Conservation (phyloP, 306 rosid genomes). For the Cyamopsis tetragonoloba region DNA sequence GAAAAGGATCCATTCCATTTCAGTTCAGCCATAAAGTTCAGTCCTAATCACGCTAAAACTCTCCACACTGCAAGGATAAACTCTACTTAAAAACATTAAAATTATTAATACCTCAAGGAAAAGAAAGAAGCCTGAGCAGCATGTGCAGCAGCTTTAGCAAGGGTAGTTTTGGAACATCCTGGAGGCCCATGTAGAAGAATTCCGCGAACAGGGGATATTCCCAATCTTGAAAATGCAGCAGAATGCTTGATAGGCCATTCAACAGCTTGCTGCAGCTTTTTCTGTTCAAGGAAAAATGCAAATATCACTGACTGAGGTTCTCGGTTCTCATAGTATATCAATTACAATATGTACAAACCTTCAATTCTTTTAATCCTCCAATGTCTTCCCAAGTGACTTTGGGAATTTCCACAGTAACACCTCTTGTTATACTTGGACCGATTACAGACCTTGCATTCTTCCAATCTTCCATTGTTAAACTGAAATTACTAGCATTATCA, state of each 20-base stretch:
- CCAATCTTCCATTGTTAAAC: slow-evolving; percentile 73
- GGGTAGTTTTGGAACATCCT: slow-evolving; percentile 94
- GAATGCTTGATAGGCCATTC: slow-evolving; percentile 92
- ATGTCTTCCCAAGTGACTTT: slow-evolving; percentile 89
- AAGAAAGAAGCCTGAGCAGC: slow-evolving; percentile 91
- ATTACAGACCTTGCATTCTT: slow-evolving; percentile 59
- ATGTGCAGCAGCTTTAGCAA: slow-evolving; percentile 94
- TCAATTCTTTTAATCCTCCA: slow-evolving; percentile 80
- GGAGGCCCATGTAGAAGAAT: slow-evolving; percentile 98
- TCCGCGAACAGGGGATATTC: slow-evolving; percentile 84
- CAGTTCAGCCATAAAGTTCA: neutral
- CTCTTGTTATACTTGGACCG: slow-evolving; percentile 89
- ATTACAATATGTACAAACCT: slow-evolving; percentile 49
- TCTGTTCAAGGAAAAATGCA: slow-evolving; percentile 42
- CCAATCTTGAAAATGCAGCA: slow-evolving; percentile 62
- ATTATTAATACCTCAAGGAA: slow-evolving; percentile 71
- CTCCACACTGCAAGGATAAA: slow-evolving; percentile 4
- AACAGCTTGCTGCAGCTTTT: slow-evolving; percentile 83
- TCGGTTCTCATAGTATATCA: slow-evolving; percentile 9
- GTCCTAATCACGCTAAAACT: neutral
- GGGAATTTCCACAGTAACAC: slow-evolving; percentile 84
- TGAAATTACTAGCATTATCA: slow-evolving; percentile 34
- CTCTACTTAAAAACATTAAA: slow-evolving; percentile 4
- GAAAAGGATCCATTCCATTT: neutral
- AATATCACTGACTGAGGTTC: slow-evolving; percentile 7